Conservation (phyloP, 2,329 filamentous ascomycete genomes). For the Lecanicillium sp. region DNA sequence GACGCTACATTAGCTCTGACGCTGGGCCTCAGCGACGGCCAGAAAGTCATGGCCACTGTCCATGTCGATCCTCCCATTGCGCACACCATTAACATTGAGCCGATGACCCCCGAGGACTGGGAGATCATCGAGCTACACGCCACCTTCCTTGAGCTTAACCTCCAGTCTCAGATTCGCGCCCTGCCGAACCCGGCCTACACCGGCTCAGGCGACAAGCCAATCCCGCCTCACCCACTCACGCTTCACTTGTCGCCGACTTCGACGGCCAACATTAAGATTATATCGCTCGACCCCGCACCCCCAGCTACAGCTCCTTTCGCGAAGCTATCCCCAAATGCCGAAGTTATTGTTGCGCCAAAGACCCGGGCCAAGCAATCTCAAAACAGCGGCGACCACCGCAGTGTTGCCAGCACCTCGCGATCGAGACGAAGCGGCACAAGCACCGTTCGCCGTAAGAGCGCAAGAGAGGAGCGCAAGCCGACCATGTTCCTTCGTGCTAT, state of each 20-base stretch:
- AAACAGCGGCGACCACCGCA: constrained; percentile 66
- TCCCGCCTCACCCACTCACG: constrained; percentile 71
- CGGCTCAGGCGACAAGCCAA: constrained; percentile 41
- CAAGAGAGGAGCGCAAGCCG: constrained; percentile 60
- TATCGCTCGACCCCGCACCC: constrained; percentile 72
- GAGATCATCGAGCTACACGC: constrained; percentile 98
- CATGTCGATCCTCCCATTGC: constrained; percentile 87
- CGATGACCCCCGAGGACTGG: constrained; percentile 92
- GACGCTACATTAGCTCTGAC: constrained; percentile 77
- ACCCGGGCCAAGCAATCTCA: constrained; percentile 65
- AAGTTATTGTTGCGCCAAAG: constrained; percentile 96
- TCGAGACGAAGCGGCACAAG: constrained; percentile 75
- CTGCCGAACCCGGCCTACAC: constrained; percentile 76
- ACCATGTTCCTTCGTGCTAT: constrained; percentile 75
- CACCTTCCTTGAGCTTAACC: constrained; percentile 88
- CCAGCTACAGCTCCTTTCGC: constrained; percentile 69
- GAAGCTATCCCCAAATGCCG: constrained; percentile 88
- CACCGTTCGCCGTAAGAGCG: constrained; percentile 49
- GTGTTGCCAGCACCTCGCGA: constrained; percentile 71
- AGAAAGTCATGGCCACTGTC: constrained; percentile 65
- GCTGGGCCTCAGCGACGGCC: constrained; percentile 71
- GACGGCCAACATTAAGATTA: constrained; percentile 83
- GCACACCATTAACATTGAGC: constrained; percentile 95
- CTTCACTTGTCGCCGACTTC: constrained; percentile 93
- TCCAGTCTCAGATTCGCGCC: constrained; percentile 86